Conservation (phyloP, 2,329 filamentous ascomycete species). For the Leptodontidium sp. region DNA sequence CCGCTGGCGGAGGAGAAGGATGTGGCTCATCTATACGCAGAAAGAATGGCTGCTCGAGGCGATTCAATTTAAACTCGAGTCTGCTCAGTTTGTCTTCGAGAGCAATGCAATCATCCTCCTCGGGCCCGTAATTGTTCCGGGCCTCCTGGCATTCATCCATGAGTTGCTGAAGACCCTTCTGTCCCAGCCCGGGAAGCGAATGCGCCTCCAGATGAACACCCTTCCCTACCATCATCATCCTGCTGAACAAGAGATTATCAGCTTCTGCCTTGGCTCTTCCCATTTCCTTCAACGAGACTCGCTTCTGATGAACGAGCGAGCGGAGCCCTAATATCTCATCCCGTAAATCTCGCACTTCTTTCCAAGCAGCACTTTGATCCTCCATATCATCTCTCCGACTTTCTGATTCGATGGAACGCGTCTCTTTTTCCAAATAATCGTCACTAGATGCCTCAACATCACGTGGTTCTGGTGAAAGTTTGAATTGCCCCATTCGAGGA, state of each 20-base stretch:
- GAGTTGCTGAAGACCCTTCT: constrained; percentile 24
- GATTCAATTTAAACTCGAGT: constrained; percentile 25
- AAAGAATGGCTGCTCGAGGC: constrained; percentile 21
- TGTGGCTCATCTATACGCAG: neutral
- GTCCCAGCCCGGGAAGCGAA: neutral
- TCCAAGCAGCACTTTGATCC: constrained; percentile 15
- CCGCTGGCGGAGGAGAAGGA: neutral
- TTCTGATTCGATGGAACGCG: too few relatives aligned
- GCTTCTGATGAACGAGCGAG: constrained; percentile 28
- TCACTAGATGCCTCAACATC: neutral
- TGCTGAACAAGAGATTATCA: constrained; percentile 31
- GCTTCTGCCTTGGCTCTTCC: constrained; percentile 27
- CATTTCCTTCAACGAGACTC: constrained; percentile 24
- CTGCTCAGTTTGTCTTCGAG: constrained; percentile 30
- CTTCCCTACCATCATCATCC: constrained; percentile 6
- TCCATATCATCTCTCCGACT: neutral
- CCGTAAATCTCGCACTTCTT: constrained; percentile 18
- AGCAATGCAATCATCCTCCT: constrained; percentile 29
- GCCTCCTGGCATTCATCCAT: constrained; percentile 21
- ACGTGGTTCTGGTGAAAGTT: neutral
- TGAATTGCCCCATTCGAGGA: neutral
- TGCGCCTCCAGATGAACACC: neutral
- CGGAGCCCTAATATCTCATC: constrained; percentile 26
- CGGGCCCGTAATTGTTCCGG: constrained; percentile 31
- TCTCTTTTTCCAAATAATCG: too few relatives aligned